Evolutionary conservation across 2,329 filamentous ascomycete genomes (phyloP), one percentile per base, ranked within the genome.

Genomic region (Sporothrix luriei): DNA sequence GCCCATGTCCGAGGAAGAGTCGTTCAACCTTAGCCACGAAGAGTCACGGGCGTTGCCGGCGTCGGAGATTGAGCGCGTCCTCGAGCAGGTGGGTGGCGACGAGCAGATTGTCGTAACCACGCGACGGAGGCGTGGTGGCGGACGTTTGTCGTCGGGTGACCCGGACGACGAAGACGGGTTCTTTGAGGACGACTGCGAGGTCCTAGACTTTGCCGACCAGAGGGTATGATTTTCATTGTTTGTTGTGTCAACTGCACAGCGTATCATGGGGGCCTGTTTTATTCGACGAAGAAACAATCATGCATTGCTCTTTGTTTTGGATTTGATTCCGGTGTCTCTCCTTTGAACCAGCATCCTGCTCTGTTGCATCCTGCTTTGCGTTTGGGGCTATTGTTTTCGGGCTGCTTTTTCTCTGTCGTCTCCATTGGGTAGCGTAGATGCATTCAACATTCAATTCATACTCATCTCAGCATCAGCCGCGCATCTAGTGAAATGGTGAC

Each of bases 141-240:
- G 83, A 51, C 83, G 82, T 66, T 82, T 16, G 7, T 21, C 40
- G 19, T 3, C 16, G 24, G 59, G 67, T 13, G 70, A 62, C 54
- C 77, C 79, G 13, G 70, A 69, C 1, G 51, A 89, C 57, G 90
- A 92, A 70, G 88, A 90, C 69, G 91, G 90, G 2, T 96, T 97
- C 79, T 97, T 97, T 75, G 93, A 97, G 79, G 92, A 97, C 77
- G 93, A 96, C 77, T 95, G 92, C 74, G 93, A 97, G 78, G 91
- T 97, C 70, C 85, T 97, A 72, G 93, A 97, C 80, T 96, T 95
- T 85, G 91, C 93, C 29, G 87, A 88, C 75, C 87, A 90, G 79
- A 82, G 87, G 77, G 87, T 89, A 43, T 90, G 77, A 84, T 71
- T 64, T n/a, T 38, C 19, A 46, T 26, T 14, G 13, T 9, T 10